Percentiles rank a stretch among this genome's conserved stretches.
phyloP scores from a whole-genome alignment of 2,329 filamentous ascomycete species.

The Plectosphaerella sp. region DNA sequence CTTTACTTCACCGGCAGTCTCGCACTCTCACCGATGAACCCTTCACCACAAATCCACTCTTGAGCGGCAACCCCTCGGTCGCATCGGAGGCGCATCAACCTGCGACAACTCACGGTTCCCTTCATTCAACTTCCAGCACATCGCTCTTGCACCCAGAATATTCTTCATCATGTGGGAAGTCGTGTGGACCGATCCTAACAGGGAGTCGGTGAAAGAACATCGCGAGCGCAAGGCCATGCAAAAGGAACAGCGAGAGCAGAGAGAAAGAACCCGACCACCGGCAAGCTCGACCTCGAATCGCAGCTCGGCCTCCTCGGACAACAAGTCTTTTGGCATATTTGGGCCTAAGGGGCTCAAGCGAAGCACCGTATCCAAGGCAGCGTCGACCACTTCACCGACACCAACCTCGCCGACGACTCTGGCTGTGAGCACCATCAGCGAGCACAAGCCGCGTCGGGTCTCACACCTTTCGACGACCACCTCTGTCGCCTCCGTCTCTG shows the following conservation, averaged over 20 bases:
- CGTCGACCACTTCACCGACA: constrained; percentile 9
- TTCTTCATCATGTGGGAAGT: constrained; percentile 51
- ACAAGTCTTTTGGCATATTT: constrained; percentile 39
- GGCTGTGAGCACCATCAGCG: constrained; percentile 5
- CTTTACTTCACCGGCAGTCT: neutral
- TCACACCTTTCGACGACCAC: constrained; percentile 1
- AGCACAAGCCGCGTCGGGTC: constrained; percentile 6
- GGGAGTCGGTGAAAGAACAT: constrained; percentile 48
- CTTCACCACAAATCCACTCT: too few relatives aligned
- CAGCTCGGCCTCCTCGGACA: constrained; percentile 36
- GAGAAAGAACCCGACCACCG: constrained; percentile 21
- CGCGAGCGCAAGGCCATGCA: constrained; percentile 43
- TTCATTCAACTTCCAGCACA: too few relatives aligned
- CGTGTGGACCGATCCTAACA: constrained; percentile 51
- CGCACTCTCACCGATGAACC: too few relatives aligned
- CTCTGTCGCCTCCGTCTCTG: constrained; percentile 3
- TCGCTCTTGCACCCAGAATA: too few relatives aligned
- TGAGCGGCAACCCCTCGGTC: too few relatives aligned
- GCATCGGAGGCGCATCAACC: too few relatives aligned
- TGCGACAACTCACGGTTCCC: too few relatives aligned
- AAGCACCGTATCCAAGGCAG: constrained; percentile 10
- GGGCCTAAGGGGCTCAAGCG: constrained; percentile 32
- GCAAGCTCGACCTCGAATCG: constrained; percentile 35
- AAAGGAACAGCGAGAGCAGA: constrained; percentile 19
- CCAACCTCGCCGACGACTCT: constrained; percentile 10